Evolutionary conservation across 1,284 basidiomycete species (phyloP), one percentile per base, ranked within the genome.

Genomic region (Boletellus dicymbophilus): DNA sequence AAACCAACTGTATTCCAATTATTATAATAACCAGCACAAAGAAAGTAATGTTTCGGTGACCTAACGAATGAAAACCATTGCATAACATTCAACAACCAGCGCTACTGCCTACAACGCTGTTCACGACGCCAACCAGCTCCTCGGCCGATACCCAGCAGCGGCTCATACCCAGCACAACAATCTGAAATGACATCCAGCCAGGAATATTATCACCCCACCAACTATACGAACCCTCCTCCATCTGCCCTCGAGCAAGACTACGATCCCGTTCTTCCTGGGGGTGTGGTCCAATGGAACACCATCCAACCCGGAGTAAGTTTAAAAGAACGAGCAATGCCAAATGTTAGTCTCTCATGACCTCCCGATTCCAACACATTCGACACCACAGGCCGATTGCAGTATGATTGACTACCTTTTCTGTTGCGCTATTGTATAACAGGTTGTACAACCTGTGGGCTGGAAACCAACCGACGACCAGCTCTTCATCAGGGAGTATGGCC

Each of bases 261-360:
- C 45, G 67, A 66, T 25, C 66, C 67, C 16, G 52, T 68, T 31
- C 25, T 67, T 25, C 64, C 67, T 16, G 67, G 67, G 37, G 67
- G 67, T 22, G 53, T 62, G 18, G 44, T 40, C n/a, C 61, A 67
- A 27, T 69, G 67, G 66, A 44, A 18, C 30, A 6, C 46, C 30
- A 45, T 44, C 31, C 21, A 48, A 25, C 26, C 51, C 15, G 63
- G 52, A 46, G 53, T 52, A 50, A 55, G 37, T 55, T 58, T 25
- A 41, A 54, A 52, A 58, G 64, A 66, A 60, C 62, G 64, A 53
- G 46, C 53, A 27, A 54, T 69, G 36, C 58, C 66, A 16, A 66
- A 54, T 39, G 64, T 66, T 37, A 67, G 64, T 68, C 51, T 55
- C 52, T 55, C 45, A 54, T 58, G 49, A 49, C 26, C 37, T 42